phyloP scores from a whole-genome alignment of 2,329 filamentous ascomycete genomes.

The Ophiostoma angusticollis region DNA sequence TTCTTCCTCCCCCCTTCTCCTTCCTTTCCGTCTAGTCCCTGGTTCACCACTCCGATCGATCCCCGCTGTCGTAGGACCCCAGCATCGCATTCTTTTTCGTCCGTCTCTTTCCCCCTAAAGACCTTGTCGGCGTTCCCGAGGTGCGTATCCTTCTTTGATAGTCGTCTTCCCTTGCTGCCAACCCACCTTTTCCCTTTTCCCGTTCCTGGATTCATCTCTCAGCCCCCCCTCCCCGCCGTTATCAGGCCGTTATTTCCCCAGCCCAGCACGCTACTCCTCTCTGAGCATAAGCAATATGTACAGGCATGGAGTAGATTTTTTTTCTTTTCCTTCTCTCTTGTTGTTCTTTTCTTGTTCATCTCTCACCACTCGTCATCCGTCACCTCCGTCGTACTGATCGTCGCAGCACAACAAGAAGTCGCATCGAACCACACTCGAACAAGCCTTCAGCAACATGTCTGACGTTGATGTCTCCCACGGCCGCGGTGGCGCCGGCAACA shows the following conservation, averaged over 20 bases:
- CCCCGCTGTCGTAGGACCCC: neutral
- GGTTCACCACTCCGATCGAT: too few relatives aligned
- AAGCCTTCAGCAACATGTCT: neutral
- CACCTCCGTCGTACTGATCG: too few relatives aligned
- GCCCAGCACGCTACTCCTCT: too few relatives aligned
- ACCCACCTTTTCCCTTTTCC: neutral
- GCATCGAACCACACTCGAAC: neutral
- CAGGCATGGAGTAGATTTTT: too few relatives aligned
- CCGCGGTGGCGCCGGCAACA: conserved; percentile 49
- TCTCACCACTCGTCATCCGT: neutral
- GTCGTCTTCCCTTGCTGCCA: conserved; percentile 1
- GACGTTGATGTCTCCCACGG: conserved; percentile 42
- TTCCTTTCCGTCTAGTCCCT: neutral
- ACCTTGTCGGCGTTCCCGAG: conserved; percentile 6
- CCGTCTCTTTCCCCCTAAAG: too few relatives aligned
- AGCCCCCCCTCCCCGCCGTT: too few relatives aligned
- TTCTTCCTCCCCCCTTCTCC: neutral
- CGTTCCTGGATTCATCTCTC: too few relatives aligned
- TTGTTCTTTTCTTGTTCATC: conserved; percentile 4
- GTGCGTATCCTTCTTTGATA: neutral
- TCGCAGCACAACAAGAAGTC: neutral
- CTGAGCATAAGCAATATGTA: too few relatives aligned
- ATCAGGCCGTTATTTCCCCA: too few relatives aligned
- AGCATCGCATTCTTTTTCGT: neutral
- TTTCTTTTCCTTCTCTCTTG: conserved; percentile 6